These are phyloP conservation scores for Alternaria panax DNA, from an alignment of 2,329 filamentous ascomycete genomes.

Conservation along the genomic window DNA sequence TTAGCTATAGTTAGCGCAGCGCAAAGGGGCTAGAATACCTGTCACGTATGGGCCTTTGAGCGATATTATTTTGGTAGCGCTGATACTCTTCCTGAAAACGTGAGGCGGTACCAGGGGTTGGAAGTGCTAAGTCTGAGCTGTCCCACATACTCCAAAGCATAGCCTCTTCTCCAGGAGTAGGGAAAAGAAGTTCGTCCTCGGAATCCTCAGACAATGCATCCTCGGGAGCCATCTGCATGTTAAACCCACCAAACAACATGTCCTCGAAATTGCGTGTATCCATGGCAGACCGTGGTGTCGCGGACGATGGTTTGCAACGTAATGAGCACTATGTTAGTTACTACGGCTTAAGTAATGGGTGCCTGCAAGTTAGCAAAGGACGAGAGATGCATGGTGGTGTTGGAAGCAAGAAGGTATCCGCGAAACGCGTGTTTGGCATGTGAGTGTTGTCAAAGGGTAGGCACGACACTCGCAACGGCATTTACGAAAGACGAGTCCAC, in stretches of 20 bases:
- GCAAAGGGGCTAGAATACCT: conserved; percentile 13
- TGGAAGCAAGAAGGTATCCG: not conserved
- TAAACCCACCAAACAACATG: conserved; percentile 37
- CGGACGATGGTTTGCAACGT: not conserved
- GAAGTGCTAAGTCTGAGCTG: not conserved
- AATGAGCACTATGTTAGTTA: too few species aligned
- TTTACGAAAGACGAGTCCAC: not conserved
- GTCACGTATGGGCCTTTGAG: conserved; percentile 14
- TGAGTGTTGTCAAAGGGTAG: not conserved
- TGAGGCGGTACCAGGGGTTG: not conserved
- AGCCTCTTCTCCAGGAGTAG: conserved; percentile 4
- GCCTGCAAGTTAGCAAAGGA: not conserved
- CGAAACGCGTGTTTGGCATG: conserved; percentile 8
- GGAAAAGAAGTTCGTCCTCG: conserved; percentile 36
- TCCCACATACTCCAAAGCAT: conserved; percentile 15
- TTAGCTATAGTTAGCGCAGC: conserved; percentile 8
- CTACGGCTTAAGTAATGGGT: not conserved
- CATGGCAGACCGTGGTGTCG: conserved; percentile 23
- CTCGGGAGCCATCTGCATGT: conserved; percentile 26
- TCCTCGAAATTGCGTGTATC: conserved; percentile 35
- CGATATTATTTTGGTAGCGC: not conserved
- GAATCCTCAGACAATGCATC: conserved; percentile 21
- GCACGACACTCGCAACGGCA: not conserved
- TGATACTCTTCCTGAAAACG: not conserved
- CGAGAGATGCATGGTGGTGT: not conserved